Evolutionary conservation across 345 rosid species (phyloP).

Genomic region (Lepidium didymum): DNA sequence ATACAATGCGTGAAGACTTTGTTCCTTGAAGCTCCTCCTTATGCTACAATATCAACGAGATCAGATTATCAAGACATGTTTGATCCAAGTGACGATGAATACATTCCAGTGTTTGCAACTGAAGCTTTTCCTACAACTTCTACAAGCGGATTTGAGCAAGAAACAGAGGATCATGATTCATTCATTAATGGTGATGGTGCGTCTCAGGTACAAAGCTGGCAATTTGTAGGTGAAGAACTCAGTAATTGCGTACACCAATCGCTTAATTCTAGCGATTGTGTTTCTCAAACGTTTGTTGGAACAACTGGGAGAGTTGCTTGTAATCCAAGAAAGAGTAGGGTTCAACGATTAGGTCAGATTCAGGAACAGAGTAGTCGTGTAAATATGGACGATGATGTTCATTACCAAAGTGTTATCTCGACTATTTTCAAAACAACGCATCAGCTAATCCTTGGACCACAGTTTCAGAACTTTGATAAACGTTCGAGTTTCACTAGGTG

Average conservation of each 20-base stretch:
- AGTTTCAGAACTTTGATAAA: conserved; percentile 34
- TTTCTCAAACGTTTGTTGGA: conserved; percentile 59
- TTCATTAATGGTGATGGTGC: conserved; percentile 46
- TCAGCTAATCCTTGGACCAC: conserved; percentile 46
- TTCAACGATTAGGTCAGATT: conserved; percentile 20
- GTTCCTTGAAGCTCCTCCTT: conserved; percentile 52
- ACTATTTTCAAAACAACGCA: conserved; percentile 57
- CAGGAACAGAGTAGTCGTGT: conserved; percentile 36
- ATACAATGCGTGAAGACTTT: conserved; percentile 50
- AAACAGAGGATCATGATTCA: conserved; percentile 41
- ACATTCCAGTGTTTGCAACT: conserved; percentile 33
- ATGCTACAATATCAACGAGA: conserved; percentile 23
- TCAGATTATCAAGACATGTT: conserved; percentile 29
- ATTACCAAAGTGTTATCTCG: conserved; percentile 57
- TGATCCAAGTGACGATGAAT: conserved; percentile 30
- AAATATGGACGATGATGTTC: conserved; percentile 43
- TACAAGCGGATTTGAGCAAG: conserved; percentile 35
- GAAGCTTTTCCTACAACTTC: conserved; percentile 42
- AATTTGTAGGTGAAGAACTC: conserved; percentile 59
- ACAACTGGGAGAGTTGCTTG: conserved; percentile 33
- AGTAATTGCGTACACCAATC: conserved; percentile 53
- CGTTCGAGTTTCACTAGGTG: conserved; percentile 60
- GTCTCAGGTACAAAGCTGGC: conserved; percentile 71
- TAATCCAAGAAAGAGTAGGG: conserved; percentile 28
- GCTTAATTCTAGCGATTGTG: conserved; percentile 62